These are phyloP conservation scores for Warburgia ugandensis DNA, from an alignment of 164 flowering plant species.

Conservation along the genomic window DNA sequence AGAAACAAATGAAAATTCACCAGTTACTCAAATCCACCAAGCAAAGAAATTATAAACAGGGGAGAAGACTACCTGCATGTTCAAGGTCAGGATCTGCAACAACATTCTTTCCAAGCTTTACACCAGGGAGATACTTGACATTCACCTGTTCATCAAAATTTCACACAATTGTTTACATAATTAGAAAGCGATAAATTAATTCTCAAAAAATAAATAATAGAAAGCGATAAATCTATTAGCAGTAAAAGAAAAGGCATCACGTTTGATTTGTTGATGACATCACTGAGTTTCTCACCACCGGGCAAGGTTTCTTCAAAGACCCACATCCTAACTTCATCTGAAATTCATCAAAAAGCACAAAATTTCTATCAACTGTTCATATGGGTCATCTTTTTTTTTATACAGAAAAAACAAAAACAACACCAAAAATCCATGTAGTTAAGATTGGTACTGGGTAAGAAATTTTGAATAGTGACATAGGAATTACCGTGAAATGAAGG, in stretches of 20 bases:
- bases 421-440: not conserved
- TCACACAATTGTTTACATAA: not conserved
- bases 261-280: slow-evolving; percentile 61
- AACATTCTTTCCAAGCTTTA: slow-evolving; percentile 93
- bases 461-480: too few species aligned
- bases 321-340: slow-evolving; percentile 99
- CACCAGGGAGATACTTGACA: slow-evolving; percentile 90
- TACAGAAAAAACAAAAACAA: not conserved
- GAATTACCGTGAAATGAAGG: slow-evolving; percentile 55
- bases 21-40: too few species aligned
- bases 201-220: not conserved
- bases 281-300: slow-evolving; percentile 75
- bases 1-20: not conserved
- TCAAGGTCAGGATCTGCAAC: slow-evolving; percentile 86
- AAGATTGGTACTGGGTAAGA: not conserved
- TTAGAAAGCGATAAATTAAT: not conserved
- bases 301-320: slow-evolving; percentile 84
- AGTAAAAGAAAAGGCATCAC: slow-evolving; percentile 21
- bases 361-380: not conserved
- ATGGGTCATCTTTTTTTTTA: not conserved
- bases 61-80: slow-evolving; percentile 66
- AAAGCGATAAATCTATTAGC: not conserved
- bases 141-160: slow-evolving; percentile 50
- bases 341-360: not conserved
- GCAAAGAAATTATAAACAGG: slow-evolving; percentile 5